Evolutionary conservation across 371 early-diverging fungal genomes (phyloP), one percentile per base, ranked within the genome.

Genomic region (Actinomortierella ambigua): DNA sequence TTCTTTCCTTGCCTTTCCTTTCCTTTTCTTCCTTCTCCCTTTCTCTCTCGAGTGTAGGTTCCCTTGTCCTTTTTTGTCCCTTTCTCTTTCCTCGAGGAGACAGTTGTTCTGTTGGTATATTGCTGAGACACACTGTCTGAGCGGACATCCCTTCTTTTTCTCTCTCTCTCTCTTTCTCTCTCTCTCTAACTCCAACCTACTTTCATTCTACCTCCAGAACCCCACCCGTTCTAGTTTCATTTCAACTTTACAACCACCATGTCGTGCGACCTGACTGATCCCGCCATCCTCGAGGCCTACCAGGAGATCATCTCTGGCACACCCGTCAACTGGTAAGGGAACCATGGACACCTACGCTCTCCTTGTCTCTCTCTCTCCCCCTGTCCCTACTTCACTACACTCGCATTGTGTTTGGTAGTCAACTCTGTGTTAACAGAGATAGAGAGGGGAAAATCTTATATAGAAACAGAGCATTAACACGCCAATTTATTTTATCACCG

Each of bases 221-320:
- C 1, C 24, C 18, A n/a, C n/a, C n/a, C n/a, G n/a, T n/a, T n/a
- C n/a, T n/a, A n/a, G n/a, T n/a, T n/a, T n/a, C n/a, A n/a, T n/a
- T n/a, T n/a, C n/a, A n/a, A n/a, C 34, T 34, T 6, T 34, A 34
- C 34, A n/a, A 42, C 54, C 15, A 43, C 26, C 43, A 85, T 84
- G 83, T 86, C 87, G 75, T 89, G 89, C 78, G 87, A 89, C 79
- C 76, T 90, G 58, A 80, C 81, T 41, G 91, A 90, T 69, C 84
- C 86, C 42, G 77, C 78, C 48, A 88, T 90, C 56, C 53, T 71
- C 14, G 77, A 83, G 63, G 85, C 88, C 54, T 89, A 90, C 68
- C 71, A 82, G 18, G 82, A 79, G 48, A 86, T 90, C 58, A 76
- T 82, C 40, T 79, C 77, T 65, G 81, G 82, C 20, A 76, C 81